A percentile compares a stretch with the other conserved stretches of the same genome.
Conservation (phyloP, 2,329 filamentous ascomycete genomes). For the Metarhizium guizhouense region DNA sequence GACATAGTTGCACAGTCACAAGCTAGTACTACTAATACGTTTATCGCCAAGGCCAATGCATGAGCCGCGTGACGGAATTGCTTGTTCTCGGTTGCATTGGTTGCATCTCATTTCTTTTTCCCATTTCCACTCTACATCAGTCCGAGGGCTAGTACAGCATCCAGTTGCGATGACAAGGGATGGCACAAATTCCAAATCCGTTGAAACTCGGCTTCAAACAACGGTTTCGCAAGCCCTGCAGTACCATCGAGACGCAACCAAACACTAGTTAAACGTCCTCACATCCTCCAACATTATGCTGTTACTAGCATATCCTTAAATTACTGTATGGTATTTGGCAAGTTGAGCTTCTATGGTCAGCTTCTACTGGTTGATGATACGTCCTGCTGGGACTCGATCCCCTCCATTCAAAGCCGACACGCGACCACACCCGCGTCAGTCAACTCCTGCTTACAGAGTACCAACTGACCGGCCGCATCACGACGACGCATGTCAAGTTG, state of each 20-base stretch:
- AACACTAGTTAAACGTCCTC: neutral
- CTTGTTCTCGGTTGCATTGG: no score
- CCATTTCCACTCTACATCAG: neutral
- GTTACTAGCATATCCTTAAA: no score
- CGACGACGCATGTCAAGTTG: neutral
- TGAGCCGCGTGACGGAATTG: no score
- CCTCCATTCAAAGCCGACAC: no score
- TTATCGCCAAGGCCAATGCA: no score
- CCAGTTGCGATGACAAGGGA: neutral
- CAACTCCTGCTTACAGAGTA: neutral
- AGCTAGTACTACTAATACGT: no score
- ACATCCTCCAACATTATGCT: no score
- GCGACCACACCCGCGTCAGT: neutral
- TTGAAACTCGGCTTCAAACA: neutral
- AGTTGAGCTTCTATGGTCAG: no score
- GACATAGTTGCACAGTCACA: neutral
- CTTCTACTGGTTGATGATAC: neutral
- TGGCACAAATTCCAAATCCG: neutral
- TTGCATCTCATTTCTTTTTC: no score
- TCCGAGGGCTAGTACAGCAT: neutral
- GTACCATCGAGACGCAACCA: neutral
- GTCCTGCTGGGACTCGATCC: neutral
- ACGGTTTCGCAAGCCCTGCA: neutral
- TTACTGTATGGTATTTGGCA: no score
- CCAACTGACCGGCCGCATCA: neutral